Conservation (phyloP, 129 eudicot species). For the Arctium minus region DNA sequence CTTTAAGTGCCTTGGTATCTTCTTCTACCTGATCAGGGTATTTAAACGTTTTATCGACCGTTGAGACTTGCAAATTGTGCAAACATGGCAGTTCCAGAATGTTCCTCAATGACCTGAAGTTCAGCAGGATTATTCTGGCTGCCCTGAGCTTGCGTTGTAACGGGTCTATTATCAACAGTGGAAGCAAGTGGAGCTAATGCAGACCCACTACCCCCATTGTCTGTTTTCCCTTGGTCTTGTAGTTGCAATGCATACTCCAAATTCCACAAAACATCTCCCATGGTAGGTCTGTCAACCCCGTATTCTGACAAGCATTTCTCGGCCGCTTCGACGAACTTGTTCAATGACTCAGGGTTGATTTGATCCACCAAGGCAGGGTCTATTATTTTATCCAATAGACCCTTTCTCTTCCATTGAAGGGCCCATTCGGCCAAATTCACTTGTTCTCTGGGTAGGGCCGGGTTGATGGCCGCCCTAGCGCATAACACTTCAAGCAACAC, state of each 20-base stretch:
- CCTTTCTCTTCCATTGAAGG: slow-evolving; percentile 87
- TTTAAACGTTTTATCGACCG: slow-evolving; percentile 32
- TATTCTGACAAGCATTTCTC: slow-evolving; percentile 87
- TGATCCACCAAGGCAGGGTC: slow-evolving; percentile 56
- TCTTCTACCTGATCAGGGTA: slow-evolving; percentile 3
- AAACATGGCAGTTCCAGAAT: slow-evolving; percentile 68
- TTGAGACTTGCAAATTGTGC: slow-evolving; percentile 47
- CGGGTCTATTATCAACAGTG: slow-evolving; percentile 24
- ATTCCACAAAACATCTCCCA: slow-evolving; percentile 98
- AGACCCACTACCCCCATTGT: slow-evolving; percentile 42
- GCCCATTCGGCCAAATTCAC: slow-evolving; percentile 98
- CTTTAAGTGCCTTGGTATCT: neutral
- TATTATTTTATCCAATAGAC: slow-evolving; percentile 62
- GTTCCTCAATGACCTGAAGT: slow-evolving; percentile 52
- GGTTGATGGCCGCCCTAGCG: slow-evolving; percentile 78
- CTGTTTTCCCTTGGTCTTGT: slow-evolving; percentile 65
- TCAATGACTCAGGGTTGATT: slow-evolving; percentile 72
- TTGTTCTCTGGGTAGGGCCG: slow-evolving; percentile 77
- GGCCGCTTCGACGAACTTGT: slow-evolving; percentile 81
- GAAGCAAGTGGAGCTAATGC: slow-evolving; percentile 29
- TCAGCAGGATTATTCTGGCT: slow-evolving; percentile 42
- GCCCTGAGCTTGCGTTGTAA: slow-evolving; percentile 24
- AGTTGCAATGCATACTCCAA: slow-evolving; percentile 83
- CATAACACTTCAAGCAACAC: slow-evolving; percentile 78
- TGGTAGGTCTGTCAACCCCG: slow-evolving; percentile 86